These are phyloP conservation scores for Pueraria montana DNA, from an alignment of 306 rosid species.

Conservation along the genomic window DNA sequence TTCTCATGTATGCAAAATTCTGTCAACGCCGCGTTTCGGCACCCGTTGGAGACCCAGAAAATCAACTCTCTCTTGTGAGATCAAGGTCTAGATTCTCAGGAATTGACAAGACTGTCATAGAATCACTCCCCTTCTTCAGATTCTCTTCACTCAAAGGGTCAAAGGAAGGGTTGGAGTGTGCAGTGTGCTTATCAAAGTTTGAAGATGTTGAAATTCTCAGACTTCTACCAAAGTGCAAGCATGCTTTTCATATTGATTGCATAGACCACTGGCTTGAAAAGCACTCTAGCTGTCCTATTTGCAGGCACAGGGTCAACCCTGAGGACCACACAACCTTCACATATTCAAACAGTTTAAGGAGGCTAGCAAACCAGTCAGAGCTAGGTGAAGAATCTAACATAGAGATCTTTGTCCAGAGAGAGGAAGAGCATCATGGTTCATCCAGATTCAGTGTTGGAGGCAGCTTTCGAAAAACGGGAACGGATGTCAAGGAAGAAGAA, in stretches of 20 bases:
- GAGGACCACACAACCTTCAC: constrained; percentile 68
- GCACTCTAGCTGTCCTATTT: constrained; percentile 95
- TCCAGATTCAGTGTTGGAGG: constrained; percentile 87
- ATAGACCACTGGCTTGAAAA: constrained; percentile 93
- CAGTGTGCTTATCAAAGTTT: constrained; percentile 86
- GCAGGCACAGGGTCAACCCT: constrained; percentile 73
- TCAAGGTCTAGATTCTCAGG: constrained; percentile 83
- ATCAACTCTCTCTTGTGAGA: constrained; percentile 49
- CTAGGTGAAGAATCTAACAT: constrained; percentile 68
- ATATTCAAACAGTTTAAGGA: constrained; percentile 75
- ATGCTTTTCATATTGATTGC: constrained; percentile 91
- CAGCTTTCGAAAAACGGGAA: constrained; percentile 75
- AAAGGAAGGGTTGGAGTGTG: constrained; percentile 87
- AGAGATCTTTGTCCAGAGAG: constrained; percentile 89
- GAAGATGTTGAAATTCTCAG: constrained; percentile 86
- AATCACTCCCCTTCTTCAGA: constrained; percentile 94
- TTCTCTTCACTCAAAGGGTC: constrained; percentile 90
- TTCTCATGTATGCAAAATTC: constrained; percentile 72
- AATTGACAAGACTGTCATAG: constrained; percentile 81
- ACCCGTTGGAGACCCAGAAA: constrained; percentile 36
- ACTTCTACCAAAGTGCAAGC: constrained; percentile 87
- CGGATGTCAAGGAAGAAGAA: constrained; percentile 60
- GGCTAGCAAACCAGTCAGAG: constrained; percentile 59
- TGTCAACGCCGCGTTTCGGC: constrained; percentile 54
- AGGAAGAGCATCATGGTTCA: constrained; percentile 70